These are phyloP conservation scores for Striga asiatica DNA, from an alignment of 257 asterid genomes.

Conservation along the genomic window DNA sequence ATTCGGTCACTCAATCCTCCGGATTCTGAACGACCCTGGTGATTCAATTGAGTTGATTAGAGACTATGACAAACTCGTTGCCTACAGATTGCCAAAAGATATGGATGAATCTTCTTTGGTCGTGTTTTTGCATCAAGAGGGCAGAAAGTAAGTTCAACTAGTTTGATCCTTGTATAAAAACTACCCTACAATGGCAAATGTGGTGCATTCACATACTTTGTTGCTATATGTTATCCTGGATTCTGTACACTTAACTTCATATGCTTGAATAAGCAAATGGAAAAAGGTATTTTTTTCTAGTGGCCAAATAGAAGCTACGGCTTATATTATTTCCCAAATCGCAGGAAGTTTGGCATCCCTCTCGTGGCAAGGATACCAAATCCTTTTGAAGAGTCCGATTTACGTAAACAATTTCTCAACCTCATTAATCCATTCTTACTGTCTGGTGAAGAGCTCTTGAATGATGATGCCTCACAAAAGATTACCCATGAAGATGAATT, in stretches of 20 bases:
- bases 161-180: conserved; percentile 5
- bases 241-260: not conserved
- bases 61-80: conserved; percentile 46
- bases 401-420: conserved; percentile 37
- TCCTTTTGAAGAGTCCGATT: conserved; percentile 40
- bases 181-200: too few species aligned
- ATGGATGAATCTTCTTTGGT: conserved; percentile 33
- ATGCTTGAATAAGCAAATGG: not conserved
- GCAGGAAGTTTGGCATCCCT: conserved; percentile 49
- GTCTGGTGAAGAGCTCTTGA: conserved; percentile 25
- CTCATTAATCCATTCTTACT: conserved; percentile 38
- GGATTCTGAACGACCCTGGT: conserved; percentile 28
- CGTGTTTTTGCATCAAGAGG: conserved; percentile 33
- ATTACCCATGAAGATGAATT: conserved; percentile 22
- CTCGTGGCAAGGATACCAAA: conserved; percentile 43
- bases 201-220: too few species aligned
- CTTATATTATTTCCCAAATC: not conserved
- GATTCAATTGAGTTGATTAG: conserved; percentile 46
- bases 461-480: conserved; percentile 20
- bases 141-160: conserved; percentile 33
- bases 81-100: conserved; percentile 51
- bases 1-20: conserved; percentile 29
- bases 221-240: not conserved
- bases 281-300: not conserved
- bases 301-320: not conserved